A percentile compares a stretch with the other conserved stretches of the same genome.
These are phyloP conservation scores for Vanderwaltozyma tropicalis DNA, from an alignment of 805 yeast species.

Conservation along the genomic window DNA sequence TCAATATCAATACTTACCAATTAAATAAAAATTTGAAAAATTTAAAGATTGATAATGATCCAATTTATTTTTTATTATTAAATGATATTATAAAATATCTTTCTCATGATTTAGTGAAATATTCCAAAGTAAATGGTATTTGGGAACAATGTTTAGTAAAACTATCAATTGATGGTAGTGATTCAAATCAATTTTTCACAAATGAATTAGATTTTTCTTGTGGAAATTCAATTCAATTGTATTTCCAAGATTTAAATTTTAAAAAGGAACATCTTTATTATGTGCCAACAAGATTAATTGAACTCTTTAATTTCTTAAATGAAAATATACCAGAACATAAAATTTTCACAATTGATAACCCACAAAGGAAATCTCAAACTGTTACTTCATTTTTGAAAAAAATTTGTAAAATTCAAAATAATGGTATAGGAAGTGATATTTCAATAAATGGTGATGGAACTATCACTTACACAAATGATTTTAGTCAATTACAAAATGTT, in stretches of 20 bases:
- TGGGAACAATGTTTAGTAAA: too few species aligned
- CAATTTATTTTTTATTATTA: slow-evolving; percentile 20
- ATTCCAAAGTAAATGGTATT: slow-evolving; percentile 1
- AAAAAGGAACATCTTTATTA: slow-evolving; percentile 3
- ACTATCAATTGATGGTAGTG: slow-evolving; percentile 13
- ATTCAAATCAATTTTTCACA: slow-evolving; percentile 6
- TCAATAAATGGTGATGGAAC: neutral
- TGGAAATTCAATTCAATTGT: slow-evolving; percentile 8
- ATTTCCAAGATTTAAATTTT: slow-evolving; percentile 1
- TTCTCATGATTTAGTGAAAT: slow-evolving; percentile 21
- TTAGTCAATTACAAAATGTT: slow-evolving; percentile 11
- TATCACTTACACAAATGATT: slow-evolving; percentile 6
- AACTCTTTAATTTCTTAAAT: slow-evolving; percentile 17
- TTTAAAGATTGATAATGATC: slow-evolving; percentile 13
- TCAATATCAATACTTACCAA: neutral
- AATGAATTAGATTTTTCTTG: slow-evolving; percentile 20
- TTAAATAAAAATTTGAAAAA: slow-evolving; percentile 1
- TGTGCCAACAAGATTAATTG: slow-evolving; percentile 22
- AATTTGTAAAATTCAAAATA: neutral
- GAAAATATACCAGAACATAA: slow-evolving; percentile 19
- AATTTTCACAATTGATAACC: slow-evolving; percentile 20
- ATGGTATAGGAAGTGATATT: slow-evolving; percentile 1
- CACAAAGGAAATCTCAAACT: slow-evolving; percentile 11
- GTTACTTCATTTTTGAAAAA: slow-evolving; percentile 5
- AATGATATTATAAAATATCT: slow-evolving; percentile 21